Evolutionary conservation across 371 early-diverging fungal genomes (phyloP).

Genomic region (Dinochytrium kinnereticum): DNA sequence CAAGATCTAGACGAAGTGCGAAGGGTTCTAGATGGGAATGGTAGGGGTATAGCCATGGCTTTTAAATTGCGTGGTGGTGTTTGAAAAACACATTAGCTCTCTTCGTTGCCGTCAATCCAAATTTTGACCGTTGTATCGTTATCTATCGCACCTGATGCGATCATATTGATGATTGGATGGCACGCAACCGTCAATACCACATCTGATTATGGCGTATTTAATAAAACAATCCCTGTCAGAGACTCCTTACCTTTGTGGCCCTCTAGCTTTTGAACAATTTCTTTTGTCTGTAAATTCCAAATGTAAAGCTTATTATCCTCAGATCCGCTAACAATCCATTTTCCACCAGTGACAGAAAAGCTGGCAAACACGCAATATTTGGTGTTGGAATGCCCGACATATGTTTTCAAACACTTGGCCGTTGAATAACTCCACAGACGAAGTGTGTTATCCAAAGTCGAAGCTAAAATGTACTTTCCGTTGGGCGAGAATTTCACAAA

Average conservation of each 20-base stretch:
- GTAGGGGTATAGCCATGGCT: no score
- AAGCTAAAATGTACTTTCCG: constrained; percentile 95
- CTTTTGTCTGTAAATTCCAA: constrained; percentile 95
- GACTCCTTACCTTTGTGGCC: constrained; percentile 81
- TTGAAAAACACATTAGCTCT: no score
- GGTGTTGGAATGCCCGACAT: constrained; percentile 88
- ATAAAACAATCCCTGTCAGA: constrained; percentile 10
- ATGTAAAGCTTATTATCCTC: constrained; percentile 92
- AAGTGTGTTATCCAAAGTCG: constrained; percentile 90
- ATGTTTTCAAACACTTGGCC: constrained; percentile 93
- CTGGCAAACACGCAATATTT: constrained; percentile 91
- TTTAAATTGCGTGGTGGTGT: no score
- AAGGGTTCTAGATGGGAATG: neutral
- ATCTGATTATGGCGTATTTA: constrained; percentile 56
- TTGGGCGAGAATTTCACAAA: constrained; percentile 98
- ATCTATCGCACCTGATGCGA: constrained; percentile 93
- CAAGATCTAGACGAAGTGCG: neutral
- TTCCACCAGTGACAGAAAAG: constrained; percentile 92
- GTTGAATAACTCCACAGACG: constrained; percentile 94
- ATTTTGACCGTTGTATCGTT: constrained; percentile 89
- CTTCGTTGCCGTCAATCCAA: constrained; percentile 63
- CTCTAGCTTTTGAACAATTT: constrained; percentile 89
- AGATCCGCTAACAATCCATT: constrained; percentile 95
- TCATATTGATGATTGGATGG: constrained; percentile 93
- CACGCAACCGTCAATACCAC: constrained; percentile 92